Evolutionary conservation across 108 stramenopile genomes (phyloP), one percentile per base, ranked within the genome.

Genomic region (Nitzschia sp.): DNA sequence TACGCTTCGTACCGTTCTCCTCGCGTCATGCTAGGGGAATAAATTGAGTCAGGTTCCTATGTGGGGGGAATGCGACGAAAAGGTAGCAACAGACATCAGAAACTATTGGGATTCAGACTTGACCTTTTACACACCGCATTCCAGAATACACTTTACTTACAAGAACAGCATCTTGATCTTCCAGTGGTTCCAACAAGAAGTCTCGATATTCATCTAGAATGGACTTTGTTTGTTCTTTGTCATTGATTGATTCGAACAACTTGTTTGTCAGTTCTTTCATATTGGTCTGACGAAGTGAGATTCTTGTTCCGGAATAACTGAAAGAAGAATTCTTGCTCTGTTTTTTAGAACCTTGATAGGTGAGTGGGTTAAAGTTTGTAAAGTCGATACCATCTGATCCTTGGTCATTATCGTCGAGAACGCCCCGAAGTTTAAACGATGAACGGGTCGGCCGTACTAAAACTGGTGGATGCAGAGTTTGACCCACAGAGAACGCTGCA

Each of bases 181-280:
- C 82, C 36, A 82, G 27, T n/a, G 82, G 82, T 59, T 77, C 82
- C 54, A 82, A 54, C 35, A 82, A 65, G 53, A 77, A 82, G 30
- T 75, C 77, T 45, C 66, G 59, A 35, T 76, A 59, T 46, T 68
- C 45, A 35, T 54, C 27, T 46, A 81, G 51, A 9, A 72, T 64
- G 15, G 31, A 35, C 6, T 63, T 56, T 21, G 49, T 74, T 42
- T 11, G 24, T 29, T 59, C 27, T 18, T 49, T 26, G 38, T 67
- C 57, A 8, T 49, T 60, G 9, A 70, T 53, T 15, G 48, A 46
- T 33, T 80, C 46, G 34, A 80, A 27, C 15, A 80, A 47, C 42
- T 74, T 68, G 35, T 42, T 49, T 18, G 56, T 64, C 24, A 80
- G 1, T 36, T 70, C 68, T 26, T 46, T 26, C 79, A 80, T 80